phyloP scores from a whole-genome alignment of 2,329 filamentous ascomycete genomes.

The Xylaria polymorpha region DNA sequence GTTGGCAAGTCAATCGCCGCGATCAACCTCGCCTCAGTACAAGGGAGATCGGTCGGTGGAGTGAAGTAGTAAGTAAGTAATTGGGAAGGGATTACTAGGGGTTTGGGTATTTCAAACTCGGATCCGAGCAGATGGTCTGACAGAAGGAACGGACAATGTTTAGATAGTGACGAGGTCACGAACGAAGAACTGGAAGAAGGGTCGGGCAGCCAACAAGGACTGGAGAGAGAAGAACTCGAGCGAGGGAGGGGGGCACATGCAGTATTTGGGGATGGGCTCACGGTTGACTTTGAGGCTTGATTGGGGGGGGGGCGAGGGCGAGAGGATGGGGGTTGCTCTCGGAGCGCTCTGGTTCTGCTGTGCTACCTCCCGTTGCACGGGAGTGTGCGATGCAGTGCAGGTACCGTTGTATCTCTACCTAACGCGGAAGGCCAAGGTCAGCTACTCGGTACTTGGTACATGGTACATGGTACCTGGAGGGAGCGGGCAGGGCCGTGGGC shows the following conservation, averaged over 20 bases:
- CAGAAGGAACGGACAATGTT: slow-evolving; percentile 38
- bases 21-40: slow-evolving; percentile 30
- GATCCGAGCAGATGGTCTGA: slow-evolving; percentile 19
- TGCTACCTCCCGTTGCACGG: slow-evolving; percentile 12
- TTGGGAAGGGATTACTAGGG: slow-evolving; percentile 21
- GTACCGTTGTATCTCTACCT: slow-evolving; percentile 29
- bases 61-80: slow-evolving; percentile 13
- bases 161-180: slow-evolving; percentile 45
- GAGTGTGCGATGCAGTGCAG: slow-evolving; percentile 10
- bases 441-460: slow-evolving; percentile 4
- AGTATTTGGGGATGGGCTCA: slow-evolving; percentile 35
- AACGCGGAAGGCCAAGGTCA: slow-evolving; percentile 3
- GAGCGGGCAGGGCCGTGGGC: background rate
- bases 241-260: slow-evolving; percentile 37
- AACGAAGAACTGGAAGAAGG: slow-evolving; percentile 33
- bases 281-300: slow-evolving; percentile 30
- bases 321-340: slow-evolving; percentile 30
- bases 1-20: slow-evolving; percentile 38
- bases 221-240: slow-evolving; percentile 38
- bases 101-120: slow-evolving; percentile 21
- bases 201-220: slow-evolving; percentile 41
- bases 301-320: slow-evolving; percentile 20
- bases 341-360: slow-evolving; percentile 12
- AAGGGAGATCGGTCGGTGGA: slow-evolving; percentile 12
- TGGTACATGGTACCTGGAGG: background rate